Evolutionary conservation across 805 yeast species (phyloP), one percentile per base, ranked within the genome.

Genomic region (Yarrowia porcina): DNA sequence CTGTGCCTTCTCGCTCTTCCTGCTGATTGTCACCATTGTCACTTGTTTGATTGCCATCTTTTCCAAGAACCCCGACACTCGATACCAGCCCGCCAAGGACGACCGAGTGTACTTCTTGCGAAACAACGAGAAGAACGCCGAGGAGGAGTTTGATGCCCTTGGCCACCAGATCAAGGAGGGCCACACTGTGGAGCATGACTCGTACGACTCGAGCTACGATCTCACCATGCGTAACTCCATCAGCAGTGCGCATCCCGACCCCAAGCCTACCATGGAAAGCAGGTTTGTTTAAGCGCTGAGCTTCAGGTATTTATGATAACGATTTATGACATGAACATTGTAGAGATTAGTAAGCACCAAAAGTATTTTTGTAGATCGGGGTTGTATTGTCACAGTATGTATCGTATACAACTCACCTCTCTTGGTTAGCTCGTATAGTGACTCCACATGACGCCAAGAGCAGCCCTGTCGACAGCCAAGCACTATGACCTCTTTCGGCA

Each of bases 51-150:
- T 85, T 69, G 84, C 89, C 9, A 65, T 88, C 1, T 79, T 86
- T 67, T 85, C 92, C 33, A 89, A 87, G 77, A 90, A 90, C 72
- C 97, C 97, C 27, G 97, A 90, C 74, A 85, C 91, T 11, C 83
- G 94, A 73, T 88, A 88, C 73, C 89, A 88, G 59, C 94, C 96
- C 12, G 96, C 96, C 11, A 86, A 80, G 69, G 97, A 92, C 75
- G 97, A 92, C 74, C 85, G 97, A 82, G 85, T 90, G 21, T 90
- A 97, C 10, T 92, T 92, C 84, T 70, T 74, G 39, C 94, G 66
- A 65, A 73, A 65, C 25, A 64, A 64, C 25, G 67, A 68, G 63
- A 65, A 67, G 62, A 63, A 66, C 64, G 63, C 52, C 28, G 86
- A 80, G 65, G 77, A 85, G 66, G 93, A 88, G 74, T 79, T 88